phyloP scores from a whole-genome alignment of 2,329 filamentous ascomycete species.

The Aspergillus felis region DNA sequence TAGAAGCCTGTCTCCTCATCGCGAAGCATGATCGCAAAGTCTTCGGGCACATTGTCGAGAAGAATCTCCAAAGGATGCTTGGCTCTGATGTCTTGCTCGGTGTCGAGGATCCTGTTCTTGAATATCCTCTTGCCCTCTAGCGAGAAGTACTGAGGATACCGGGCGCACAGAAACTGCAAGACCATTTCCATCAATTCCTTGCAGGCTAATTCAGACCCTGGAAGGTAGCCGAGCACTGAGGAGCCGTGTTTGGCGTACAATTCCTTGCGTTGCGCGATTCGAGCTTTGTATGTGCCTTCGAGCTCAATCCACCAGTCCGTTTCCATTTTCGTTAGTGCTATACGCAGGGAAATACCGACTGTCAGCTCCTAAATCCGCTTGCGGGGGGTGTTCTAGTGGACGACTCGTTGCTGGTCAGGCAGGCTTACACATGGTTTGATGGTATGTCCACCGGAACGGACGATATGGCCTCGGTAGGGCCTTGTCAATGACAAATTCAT shows the following conservation, averaged over 20 bases:
- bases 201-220: constrained; percentile 72
- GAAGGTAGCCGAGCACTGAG: constrained; percentile 63
- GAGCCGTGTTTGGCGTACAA: constrained; percentile 62
- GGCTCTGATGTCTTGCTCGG: constrained; percentile 55
- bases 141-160: constrained; percentile 73
- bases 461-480: constrained; percentile 72
- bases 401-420: background rate
- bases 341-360: background rate
- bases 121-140: constrained; percentile 56
- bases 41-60: constrained; percentile 75
- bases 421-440: constrained; percentile 83
- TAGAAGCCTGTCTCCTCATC: constrained; percentile 70
- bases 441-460: constrained; percentile 78
- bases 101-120: constrained; percentile 65
- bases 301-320: constrained; percentile 87
- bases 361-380: background rate
- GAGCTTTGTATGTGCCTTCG: constrained; percentile 65
- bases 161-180: constrained; percentile 70
- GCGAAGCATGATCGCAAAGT: constrained; percentile 73
- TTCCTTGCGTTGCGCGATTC: constrained; percentile 64
- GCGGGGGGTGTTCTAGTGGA: background rate
- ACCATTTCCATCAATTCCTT: constrained; percentile 87
- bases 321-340: constrained; percentile 74
- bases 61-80: constrained; percentile 66
- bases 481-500: constrained; percentile 63